These are phyloP conservation scores for Melianthus villosus DNA, from an alignment of 441 rosid genomes.

Conservation along the genomic window DNA sequence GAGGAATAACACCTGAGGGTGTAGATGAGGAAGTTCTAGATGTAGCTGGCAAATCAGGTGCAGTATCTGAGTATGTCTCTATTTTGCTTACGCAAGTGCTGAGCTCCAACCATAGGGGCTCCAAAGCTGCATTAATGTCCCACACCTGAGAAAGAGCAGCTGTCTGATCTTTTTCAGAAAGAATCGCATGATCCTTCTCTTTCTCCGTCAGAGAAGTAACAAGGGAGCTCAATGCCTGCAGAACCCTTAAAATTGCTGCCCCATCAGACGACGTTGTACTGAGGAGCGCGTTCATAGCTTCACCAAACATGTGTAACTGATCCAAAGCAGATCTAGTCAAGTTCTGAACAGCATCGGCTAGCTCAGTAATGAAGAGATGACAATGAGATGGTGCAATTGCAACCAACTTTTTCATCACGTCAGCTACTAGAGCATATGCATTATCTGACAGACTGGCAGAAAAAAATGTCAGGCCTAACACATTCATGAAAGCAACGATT, in stretches of 20 bases:
- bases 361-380: slow-evolving; percentile 50
- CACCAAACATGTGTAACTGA: slow-evolving; percentile 69
- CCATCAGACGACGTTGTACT: slow-evolving; percentile 93
- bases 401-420: slow-evolving; percentile 73
- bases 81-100: slow-evolving; percentile 77
- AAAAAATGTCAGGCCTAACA: slow-evolving; percentile 11
- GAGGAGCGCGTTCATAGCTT: slow-evolving; percentile 64
- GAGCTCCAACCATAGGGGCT: slow-evolving; percentile 88
- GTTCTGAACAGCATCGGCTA: slow-evolving; percentile 60
- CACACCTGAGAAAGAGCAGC: too few relatives aligned
- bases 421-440: slow-evolving; percentile 56
- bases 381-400: slow-evolving; percentile 47
- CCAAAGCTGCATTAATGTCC: slow-evolving; percentile 56
- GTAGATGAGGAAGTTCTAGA: slow-evolving; percentile 31
- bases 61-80: slow-evolving; percentile 60
- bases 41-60: slow-evolving; percentile 20
- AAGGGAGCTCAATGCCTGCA: slow-evolving; percentile 71
- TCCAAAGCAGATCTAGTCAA: slow-evolving; percentile 70
- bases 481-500: too few relatives aligned
- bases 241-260: slow-evolving; percentile 72
- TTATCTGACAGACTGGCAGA: slow-evolving; percentile 76
- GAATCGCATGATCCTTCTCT: slow-evolving; percentile 57
- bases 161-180: too few relatives aligned
- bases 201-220: slow-evolving; percentile 35
- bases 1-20: too few relatives aligned